These are phyloP conservation scores for Metroxylon sagu DNA, from an alignment of 176 grass and related monocot genomes.

Conservation along the genomic window DNA sequence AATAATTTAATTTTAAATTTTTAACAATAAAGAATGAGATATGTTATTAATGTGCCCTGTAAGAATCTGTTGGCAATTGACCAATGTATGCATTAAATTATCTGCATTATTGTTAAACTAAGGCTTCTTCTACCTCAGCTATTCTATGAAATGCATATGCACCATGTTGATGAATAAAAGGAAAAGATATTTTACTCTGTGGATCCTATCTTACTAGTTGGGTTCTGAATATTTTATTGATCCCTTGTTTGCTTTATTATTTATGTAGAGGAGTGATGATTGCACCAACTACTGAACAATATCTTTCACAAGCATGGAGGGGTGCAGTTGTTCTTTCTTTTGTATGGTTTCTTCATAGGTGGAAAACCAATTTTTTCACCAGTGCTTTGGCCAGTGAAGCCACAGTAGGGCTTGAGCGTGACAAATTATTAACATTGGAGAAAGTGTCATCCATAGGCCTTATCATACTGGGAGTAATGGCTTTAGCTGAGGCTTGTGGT, in stretches of 20 bases:
- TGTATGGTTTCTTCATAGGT: slow-evolving; percentile 94
- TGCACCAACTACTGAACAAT: slow-evolving; percentile 52
- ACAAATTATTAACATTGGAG: slow-evolving; percentile 65
- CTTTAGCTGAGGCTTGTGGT: slow-evolving; percentile 76
- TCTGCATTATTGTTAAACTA: too few species aligned
- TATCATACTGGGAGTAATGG: slow-evolving; percentile 76
- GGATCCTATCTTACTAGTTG: too few species aligned
- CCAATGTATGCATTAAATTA: too few species aligned
- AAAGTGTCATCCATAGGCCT: slow-evolving; percentile 69
- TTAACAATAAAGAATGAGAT: too few species aligned
- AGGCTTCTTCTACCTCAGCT: too few species aligned
- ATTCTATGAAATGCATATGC: too few species aligned
- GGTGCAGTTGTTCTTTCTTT: slow-evolving; percentile 75
- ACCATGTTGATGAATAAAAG: too few species aligned
- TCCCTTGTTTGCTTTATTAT: not conserved
- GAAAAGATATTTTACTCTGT: too few species aligned
- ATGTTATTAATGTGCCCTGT: too few species aligned
- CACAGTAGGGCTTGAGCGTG: slow-evolving; percentile 35
- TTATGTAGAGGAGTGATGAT: slow-evolving; percentile 46
- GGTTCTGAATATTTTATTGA: too few species aligned
- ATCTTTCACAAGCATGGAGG: slow-evolving; percentile 68
- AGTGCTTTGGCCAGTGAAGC: slow-evolving; percentile 35
- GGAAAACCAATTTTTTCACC: slow-evolving; percentile 77
- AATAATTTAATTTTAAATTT: too few species aligned
- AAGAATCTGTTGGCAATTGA: too few species aligned